Base-by-base conservation (phyloP, 345 rosid genomes). In the Toxicodendron radicans region DNA sequence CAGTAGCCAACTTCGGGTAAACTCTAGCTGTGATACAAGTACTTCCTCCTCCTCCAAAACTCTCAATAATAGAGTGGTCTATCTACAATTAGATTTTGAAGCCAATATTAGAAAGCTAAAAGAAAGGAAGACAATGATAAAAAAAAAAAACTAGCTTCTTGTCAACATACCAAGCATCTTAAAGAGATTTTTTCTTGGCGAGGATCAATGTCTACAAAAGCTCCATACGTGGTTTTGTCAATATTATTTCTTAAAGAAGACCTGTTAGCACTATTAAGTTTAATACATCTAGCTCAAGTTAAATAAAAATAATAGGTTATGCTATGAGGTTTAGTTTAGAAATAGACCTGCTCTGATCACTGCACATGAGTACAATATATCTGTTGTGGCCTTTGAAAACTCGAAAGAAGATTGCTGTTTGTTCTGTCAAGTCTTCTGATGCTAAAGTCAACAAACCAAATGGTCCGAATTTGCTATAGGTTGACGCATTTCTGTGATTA, bases 381-480 rank as follows among this genome's bases (percentile, higher is more conserved):
- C 81, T 71, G 32, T 13, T 60, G 0, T 74, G 78, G 18, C 79
- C 74, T 64, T 75, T 85, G 64, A 88, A 84, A 48, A 91, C 61
- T 43, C 87, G 82, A 33, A 89, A 92, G 75, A 83, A 90, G 56
- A 92, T 76, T 20, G 90, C 90, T 11, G 97, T 90, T 48, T 81
- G 83, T 65, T 92, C 92, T 9, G 82, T 73, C 70, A 88, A 80
- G 68, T 86, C 85, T 71, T 76, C 71, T 32, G 87, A 70, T 9
- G 93, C 97, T 72, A 89, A 81, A 57, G 79, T 83, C 72, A 88
- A 72, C 78, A 91, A 64, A 33, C 94, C 91, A 68, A 90, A 92
- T 23, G 97, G 97, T 45, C 94, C 91, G 2, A 81, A 73, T 60
- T 63, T 78, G 57, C 90, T 84, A 11, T 71, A 62, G 3, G 65